Conservation (phyloP, 2,329 filamentous ascomycete species). For the Xylariaceae sp. region DNA sequence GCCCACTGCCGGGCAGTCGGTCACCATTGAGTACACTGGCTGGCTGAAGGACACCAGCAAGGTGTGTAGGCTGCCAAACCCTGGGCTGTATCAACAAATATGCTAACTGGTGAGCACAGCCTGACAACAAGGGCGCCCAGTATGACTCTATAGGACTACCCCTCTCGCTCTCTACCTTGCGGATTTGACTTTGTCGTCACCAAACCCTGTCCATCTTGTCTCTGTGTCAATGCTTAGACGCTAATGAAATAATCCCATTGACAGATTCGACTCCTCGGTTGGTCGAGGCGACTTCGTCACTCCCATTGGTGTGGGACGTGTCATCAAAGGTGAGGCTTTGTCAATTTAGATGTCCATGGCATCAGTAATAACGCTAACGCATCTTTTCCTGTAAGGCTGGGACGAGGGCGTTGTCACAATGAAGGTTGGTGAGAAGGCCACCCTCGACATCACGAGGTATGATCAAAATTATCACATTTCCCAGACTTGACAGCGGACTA, state of each 20-base stretch:
- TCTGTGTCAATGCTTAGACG: background rate
- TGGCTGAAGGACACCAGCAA: conserved; percentile 67
- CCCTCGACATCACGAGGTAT: conserved; percentile 74
- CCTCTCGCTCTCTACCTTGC: no score
- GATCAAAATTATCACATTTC: background rate
- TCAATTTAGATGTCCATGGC: background rate
- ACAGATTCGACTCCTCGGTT: conserved; percentile 84
- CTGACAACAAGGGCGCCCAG: conserved; percentile 66
- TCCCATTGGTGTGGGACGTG: conserved; percentile 73
- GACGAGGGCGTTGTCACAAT: conserved; percentile 82
- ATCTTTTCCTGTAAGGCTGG: conserved; percentile 58
- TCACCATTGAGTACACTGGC: conserved; percentile 89
- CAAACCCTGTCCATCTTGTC: background rate
- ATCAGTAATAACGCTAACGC: no score
- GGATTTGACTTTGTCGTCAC: conserved; percentile 2
- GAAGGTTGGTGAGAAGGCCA: conserved; percentile 87
- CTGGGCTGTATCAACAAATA: no score
- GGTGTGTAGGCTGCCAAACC: no score
- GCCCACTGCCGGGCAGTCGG: conserved; percentile 64
- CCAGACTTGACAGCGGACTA: conserved; percentile 14
- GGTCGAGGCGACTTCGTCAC: conserved; percentile 73
- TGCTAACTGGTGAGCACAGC: no score
- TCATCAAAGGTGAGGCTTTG: conserved; percentile 71
- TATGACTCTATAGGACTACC: no score
- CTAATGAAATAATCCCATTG: background rate